Conservation (phyloP, 2,329 filamentous ascomycete genomes). For the Gaeumannomyces tritici region DNA sequence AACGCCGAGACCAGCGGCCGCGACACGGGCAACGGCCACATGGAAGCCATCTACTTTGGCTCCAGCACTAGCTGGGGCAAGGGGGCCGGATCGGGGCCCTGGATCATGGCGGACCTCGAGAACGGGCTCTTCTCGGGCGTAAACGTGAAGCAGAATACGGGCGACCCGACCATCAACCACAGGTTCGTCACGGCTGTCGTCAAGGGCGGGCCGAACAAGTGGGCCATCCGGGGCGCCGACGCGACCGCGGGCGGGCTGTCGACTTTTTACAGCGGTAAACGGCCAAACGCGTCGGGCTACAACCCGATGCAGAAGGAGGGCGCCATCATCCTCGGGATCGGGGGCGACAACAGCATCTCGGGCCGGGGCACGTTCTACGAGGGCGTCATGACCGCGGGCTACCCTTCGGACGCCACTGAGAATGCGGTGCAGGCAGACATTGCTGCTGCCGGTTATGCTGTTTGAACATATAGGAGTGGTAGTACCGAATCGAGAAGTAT, state of each 20-base stretch:
- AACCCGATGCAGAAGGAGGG: slow-evolving; percentile 57
- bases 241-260: slow-evolving; percentile 42
- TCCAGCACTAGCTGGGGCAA: slow-evolving; percentile 42
- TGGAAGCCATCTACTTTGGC: slow-evolving; percentile 62
- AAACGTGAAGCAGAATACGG: slow-evolving; percentile 33
- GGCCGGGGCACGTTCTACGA: slow-evolving; percentile 59
- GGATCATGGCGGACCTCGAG: slow-evolving; percentile 62
- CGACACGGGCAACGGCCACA: slow-evolving; percentile 53
- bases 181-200: slow-evolving; percentile 48
- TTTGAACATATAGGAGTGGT: too few relatives aligned
- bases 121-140: slow-evolving; percentile 51
- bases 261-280: slow-evolving; percentile 48
- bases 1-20: slow-evolving; percentile 42
- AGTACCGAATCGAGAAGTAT: too few relatives aligned
- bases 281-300: slow-evolving; percentile 43
- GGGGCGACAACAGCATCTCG: slow-evolving; percentile 53
- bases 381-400: slow-evolving; percentile 53
- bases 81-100: slow-evolving; percentile 50
- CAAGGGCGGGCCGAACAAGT: slow-evolving; percentile 46
- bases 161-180: slow-evolving; percentile 38
- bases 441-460: slow-evolving; percentile 43
- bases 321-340: slow-evolving; percentile 59
- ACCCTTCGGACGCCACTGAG: slow-evolving; percentile 50
- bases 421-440: slow-evolving; percentile 50
- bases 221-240: slow-evolving; percentile 51